Evolutionary conservation across 441 rosid genomes (phyloP), one percentile per base, ranked within the genome.

Genomic region (Heliophila coronopifolia): DNA sequence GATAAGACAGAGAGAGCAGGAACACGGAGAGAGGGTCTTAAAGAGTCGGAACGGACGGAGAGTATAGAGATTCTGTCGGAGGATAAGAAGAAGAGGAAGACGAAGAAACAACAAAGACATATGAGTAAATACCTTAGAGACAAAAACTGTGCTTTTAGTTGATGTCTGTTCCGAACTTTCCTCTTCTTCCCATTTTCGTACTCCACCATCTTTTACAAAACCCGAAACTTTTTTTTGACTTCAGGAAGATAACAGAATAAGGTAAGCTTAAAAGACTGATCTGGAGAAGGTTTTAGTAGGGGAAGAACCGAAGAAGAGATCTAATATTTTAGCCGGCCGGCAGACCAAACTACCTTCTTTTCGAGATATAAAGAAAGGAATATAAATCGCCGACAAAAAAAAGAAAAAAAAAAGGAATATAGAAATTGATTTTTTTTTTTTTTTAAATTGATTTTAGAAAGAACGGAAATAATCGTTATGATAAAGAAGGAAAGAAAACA

Each of bases 181-280:
- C 93, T 77, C 81, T 79, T 91, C 61, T 83, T 67, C 44, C 87
- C 77, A 58, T 70, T 78, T 63, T 86, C 92, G 5, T 79, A 80
- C 50, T 86, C 92, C 92, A 74, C 69, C 31, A 5, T 63, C 37
- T 39, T 58, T 46, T 12, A n/a, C 13, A 20, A 62, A 32, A 25
- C 2, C n/a, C 2, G 12, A 49, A 33, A 48, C 57, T 48, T 34
- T 41, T 5, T 7, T 27, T 32, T 28, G 8, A 2, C 25, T 16
- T 28, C 25, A 15, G 24, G 11, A 36, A 19, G 8, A 35, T 6
- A 24, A 59, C 18, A 38, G 57, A 46, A 31, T 27, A 17, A 48
- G 24, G 14, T 43, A n/a, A n/a, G 44, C 18, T 50, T 10, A 17
- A 31, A 14, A 42, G 42, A 34, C 22, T 41, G 72, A 67, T 51